Evolutionary conservation across 108 stramenopile species (phyloP), one percentile per base, ranked within the genome.

Genomic region (Tribonema minus): DNA sequence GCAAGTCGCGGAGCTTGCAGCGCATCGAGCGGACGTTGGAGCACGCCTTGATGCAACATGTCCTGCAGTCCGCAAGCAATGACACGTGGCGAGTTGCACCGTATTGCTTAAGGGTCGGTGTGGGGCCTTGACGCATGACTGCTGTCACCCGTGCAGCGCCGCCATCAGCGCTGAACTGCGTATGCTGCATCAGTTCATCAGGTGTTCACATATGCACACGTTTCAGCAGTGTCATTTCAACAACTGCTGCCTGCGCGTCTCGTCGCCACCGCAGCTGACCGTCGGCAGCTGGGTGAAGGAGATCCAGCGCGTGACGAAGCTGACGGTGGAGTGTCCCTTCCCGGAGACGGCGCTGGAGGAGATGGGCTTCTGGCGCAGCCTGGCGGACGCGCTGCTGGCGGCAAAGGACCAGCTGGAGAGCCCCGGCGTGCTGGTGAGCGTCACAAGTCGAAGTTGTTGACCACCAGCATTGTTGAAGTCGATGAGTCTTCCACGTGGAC

Each of bases 221-320:
- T 20, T 12, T 20, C 3, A 30, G 4, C 5, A 6, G 4, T 62
- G 27, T 4, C 12, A 3, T 62, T 4, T 4, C 3, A 3, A 3
- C 6, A 9, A 7, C 61, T 5, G 3, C 61, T 30, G 4, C 61
- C 61, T 30, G 27, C 3, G 61, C 61, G 61, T 62, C 61, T 20
- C 61, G 27, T 20, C 29, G 30, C 61, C 27, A 62, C 64, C 38
- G n/a, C 75, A 82, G 72, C 72, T 63, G 35, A 74, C 65, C 2
- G 85, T 83, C 31, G 76, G 81, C 33, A 74, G 78, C 31, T 86
- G 84, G 84, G 82, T 86, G 27, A 79, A 77, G 36, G 85, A 85
- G 54, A 82, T 85, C 27, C 85, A 82, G 34, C 76, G 68, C 59
- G 81, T 86, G 46, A 82, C 84, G 9, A 37, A 33, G n/a, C 76